phyloP scores from a whole-genome alignment of 495 filamentous ascomycete genomes.

The Aspergillus heteromorphus region DNA sequence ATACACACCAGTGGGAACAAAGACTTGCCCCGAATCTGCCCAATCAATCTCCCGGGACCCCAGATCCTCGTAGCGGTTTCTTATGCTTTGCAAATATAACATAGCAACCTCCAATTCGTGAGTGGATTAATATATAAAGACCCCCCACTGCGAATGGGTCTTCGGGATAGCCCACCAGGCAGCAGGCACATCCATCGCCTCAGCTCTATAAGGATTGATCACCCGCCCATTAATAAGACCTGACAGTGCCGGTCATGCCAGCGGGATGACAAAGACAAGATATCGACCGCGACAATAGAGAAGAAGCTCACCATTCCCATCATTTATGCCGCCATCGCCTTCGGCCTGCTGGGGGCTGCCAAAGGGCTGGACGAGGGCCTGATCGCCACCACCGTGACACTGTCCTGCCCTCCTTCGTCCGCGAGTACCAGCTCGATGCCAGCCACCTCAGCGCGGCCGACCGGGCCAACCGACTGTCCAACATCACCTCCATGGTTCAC shows the following conservation, averaged over 20 bases:
- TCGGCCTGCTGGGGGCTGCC: background rate
- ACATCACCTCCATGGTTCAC: slow-evolving; percentile 61
- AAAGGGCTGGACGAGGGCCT: slow-evolving; percentile 53
- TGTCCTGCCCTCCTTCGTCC: slow-evolving; percentile 29
- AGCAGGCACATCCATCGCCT: background rate
- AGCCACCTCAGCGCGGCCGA: slow-evolving; percentile 41
- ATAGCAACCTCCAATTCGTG: too few relatives aligned
- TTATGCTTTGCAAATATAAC: too few relatives aligned
- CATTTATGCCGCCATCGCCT: background rate
- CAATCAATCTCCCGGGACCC: too few relatives aligned
- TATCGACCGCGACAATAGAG: background rate
- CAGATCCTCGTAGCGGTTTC: too few relatives aligned
- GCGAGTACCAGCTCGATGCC: slow-evolving; percentile 8
- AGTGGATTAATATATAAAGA: background rate
- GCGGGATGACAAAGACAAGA: background rate
- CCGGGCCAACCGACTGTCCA: slow-evolving; percentile 49
- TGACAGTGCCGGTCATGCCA: background rate
- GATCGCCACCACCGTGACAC: slow-evolving; percentile 34
- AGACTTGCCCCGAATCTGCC: too few relatives aligned
- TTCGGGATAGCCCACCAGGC: background rate
- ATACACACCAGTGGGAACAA: too few relatives aligned
- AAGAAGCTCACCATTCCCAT: background rate
- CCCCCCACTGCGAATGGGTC: background rate
- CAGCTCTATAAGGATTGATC: background rate
- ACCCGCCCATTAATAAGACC: background rate